A percentile compares a stretch with the other conserved stretches of the same genome.
Evolutionary conservation across 305 asterid species (phyloP).

Genomic region (Fraxinus albicans): DNA sequence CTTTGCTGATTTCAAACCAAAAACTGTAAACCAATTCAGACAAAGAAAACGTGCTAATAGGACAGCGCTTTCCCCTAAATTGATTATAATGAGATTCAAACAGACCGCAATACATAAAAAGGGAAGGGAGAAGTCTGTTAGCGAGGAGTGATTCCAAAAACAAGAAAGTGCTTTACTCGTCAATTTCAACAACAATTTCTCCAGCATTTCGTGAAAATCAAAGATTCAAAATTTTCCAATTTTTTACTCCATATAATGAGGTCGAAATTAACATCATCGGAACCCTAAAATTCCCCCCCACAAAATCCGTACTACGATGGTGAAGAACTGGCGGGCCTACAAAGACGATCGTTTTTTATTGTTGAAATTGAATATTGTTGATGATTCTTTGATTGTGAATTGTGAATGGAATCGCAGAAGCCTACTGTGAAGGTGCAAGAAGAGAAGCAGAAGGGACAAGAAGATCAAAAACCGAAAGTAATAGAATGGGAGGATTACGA

Average conservation of each 20-base stretch:
- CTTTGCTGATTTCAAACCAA: too few relatives aligned
- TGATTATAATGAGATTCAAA: too few relatives aligned
- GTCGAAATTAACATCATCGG: slow-evolving; percentile 23
- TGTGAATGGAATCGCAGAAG: slow-evolving; percentile 57
- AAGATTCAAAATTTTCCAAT: neutral
- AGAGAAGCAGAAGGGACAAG: slow-evolving; percentile 37
- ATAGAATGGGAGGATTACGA: slow-evolving; percentile 94
- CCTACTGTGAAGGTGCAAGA: slow-evolving; percentile 42
- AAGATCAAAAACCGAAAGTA: slow-evolving; percentile 44
- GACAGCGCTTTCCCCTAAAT: neutral
- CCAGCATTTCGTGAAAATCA: neutral
- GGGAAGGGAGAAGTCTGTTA: neutral
- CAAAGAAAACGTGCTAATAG: too few relatives aligned
- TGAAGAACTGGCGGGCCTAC: slow-evolving; percentile 33
- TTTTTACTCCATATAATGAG: slow-evolving; percentile 18
- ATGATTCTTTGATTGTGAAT: slow-evolving; percentile 25
- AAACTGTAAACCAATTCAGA: too few relatives aligned
- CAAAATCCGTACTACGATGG: slow-evolving; percentile 40
- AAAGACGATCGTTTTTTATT: slow-evolving; percentile 34
- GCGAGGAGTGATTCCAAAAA: neutral
- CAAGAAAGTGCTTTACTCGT: neutral
- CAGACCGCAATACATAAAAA: neutral
- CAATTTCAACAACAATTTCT: neutral
- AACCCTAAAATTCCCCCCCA: slow-evolving; percentile 36
- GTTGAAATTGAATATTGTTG: slow-evolving; percentile 32